Evolutionary conservation across 1,284 basidiomycete species (phyloP).

Genomic region (Ustilago nuda): DNA sequence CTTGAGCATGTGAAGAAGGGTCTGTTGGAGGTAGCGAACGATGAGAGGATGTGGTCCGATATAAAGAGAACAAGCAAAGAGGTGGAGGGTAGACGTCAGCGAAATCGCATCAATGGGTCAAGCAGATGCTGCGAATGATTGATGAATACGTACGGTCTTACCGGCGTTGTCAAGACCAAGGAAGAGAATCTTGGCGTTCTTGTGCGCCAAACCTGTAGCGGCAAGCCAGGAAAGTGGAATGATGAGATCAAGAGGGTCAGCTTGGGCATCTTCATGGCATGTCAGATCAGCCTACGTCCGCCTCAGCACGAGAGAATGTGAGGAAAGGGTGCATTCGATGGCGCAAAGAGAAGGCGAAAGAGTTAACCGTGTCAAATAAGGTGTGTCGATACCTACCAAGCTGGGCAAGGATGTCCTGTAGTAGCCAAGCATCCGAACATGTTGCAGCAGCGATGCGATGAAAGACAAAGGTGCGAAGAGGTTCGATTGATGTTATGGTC

Average conservation of each 20-base stretch:
- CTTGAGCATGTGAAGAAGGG: slow-evolving; percentile 98
- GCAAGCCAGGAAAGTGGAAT: neutral
- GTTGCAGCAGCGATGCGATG: neutral
- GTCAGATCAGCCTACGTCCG: neutral
- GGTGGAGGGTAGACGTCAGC: neutral
- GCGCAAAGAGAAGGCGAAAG: neutral
- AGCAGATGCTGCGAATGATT: neutral
- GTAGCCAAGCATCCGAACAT: neutral
- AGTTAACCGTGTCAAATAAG: no score
- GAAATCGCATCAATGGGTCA: no score
- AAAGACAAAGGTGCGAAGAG: slow-evolving; percentile 1
- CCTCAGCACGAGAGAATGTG: neutral
- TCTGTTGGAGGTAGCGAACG: slow-evolving; percentile 74
- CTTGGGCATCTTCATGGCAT: neutral
- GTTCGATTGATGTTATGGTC: slow-evolving; percentile 4
- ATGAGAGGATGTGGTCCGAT: neutral
- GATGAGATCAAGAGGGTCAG: neutral
- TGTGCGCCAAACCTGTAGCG: slow-evolving; percentile 83
- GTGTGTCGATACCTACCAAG: slow-evolving; percentile 54
- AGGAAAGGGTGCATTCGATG: neutral
- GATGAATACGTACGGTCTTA: slow-evolving; percentile 82
- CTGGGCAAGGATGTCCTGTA: slow-evolving; percentile 67
- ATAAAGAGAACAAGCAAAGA: neutral
- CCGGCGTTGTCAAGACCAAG: slow-evolving; percentile 97
- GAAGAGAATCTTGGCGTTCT: slow-evolving; percentile 99